These are phyloP conservation scores for Fusarium algeriense DNA, from an alignment of 2,329 filamentous ascomycete genomes.

Conservation along the genomic window DNA sequence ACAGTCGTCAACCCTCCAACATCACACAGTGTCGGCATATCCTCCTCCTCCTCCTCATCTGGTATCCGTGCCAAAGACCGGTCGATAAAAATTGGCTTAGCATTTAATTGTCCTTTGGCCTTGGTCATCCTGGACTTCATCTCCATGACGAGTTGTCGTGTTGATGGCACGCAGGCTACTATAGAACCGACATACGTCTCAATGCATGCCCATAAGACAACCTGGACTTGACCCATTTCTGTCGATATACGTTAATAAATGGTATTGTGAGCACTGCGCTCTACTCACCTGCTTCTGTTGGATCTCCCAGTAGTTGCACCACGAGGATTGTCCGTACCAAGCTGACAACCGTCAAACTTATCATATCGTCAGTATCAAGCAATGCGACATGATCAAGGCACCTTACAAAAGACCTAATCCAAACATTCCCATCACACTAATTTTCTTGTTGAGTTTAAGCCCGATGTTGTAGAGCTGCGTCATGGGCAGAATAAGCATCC, in stretches of 20 bases:
- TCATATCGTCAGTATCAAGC: not conserved
- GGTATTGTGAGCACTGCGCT: accelerated
- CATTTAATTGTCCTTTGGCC: not conserved
- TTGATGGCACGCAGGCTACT: constrained; percentile 3
- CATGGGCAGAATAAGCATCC: constrained; percentile 30
- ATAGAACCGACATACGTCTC: constrained; percentile 13
- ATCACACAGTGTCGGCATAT: not conserved
- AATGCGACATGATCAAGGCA: too few species aligned
- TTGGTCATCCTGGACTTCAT: accelerated
- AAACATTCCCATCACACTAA: constrained; percentile 11
- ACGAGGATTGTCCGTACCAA: accelerated
- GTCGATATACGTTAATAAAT: not conserved
- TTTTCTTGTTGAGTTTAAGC: not conserved
- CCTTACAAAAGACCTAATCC: constrained; percentile 11
- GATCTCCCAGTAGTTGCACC: accelerated
- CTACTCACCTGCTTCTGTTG: not conserved
- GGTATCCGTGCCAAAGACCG: not conserved
- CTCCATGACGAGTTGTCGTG: not conserved
- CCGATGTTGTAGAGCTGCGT: constrained; percentile 14
- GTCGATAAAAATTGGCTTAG: not conserved
- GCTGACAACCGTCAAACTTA: not conserved
- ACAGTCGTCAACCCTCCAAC: not conserved
- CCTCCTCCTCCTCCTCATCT: not conserved
- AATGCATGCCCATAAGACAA: not conserved
- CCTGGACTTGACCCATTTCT: accelerated